These are phyloP conservation scores for Panicum hallii DNA, from an alignment of 202 grass and related monocot species.

Conservation along the genomic window DNA sequence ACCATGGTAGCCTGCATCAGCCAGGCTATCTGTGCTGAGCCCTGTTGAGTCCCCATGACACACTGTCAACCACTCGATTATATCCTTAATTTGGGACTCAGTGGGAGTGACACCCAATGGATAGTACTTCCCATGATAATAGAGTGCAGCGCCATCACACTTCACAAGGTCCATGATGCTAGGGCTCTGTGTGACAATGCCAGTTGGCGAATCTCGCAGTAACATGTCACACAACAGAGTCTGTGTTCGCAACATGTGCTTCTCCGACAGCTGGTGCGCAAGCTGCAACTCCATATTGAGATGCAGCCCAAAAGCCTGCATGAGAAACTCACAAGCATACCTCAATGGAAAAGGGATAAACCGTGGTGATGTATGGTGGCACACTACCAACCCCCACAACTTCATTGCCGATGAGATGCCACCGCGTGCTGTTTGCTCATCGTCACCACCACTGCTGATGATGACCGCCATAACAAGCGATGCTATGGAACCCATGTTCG, in stretches of 20 bases:
- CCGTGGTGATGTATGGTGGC: slow-evolving; percentile 90
- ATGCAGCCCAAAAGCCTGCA: slow-evolving; percentile 94
- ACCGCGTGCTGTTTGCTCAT: slow-evolving; percentile 50
- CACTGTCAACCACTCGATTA: slow-evolving; percentile 75
- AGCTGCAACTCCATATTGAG: slow-evolving; percentile 99
- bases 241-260: slow-evolving; percentile 87
- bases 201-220: slow-evolving; percentile 86
- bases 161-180: slow-evolving; percentile 99
- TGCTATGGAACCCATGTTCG: slow-evolving; percentile 94
- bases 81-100: slow-evolving; percentile 87
- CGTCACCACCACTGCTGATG: slow-evolving; percentile 68
- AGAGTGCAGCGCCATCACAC: slow-evolving; percentile 89
- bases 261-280: slow-evolving; percentile 86
- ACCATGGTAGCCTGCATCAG: slow-evolving; percentile 79
- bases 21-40: slow-evolving; percentile 90
- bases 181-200: slow-evolving; percentile 94
- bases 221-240: slow-evolving; percentile 95
- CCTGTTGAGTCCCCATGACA: slow-evolving; percentile 87
- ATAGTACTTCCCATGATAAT: slow-evolving; percentile 85
- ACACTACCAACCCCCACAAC: slow-evolving; percentile 96
- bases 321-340: slow-evolving; percentile 94
- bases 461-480: slow-evolving; percentile 91
- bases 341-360: slow-evolving; percentile 91
- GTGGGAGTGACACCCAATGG: slow-evolving; percentile 81
- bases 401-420: slow-evolving; percentile 64